These are phyloP conservation scores for Aureobasidium mangrovei DNA, from an alignment of 2,329 filamentous ascomycete species.

Conservation along the genomic window DNA sequence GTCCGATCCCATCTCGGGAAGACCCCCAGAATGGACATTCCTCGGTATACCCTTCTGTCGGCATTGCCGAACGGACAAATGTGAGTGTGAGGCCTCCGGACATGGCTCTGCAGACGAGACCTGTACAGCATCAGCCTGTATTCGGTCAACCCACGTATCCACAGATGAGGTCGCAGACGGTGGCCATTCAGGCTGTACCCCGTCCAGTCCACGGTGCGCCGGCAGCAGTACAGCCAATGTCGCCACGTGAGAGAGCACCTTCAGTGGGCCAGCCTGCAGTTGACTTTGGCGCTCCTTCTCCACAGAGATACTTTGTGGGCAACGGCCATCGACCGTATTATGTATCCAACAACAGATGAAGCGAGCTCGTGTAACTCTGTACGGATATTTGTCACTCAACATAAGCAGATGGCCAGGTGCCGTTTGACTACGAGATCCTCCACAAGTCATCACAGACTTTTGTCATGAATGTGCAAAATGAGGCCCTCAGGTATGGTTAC, in stretches of 20 bases:
- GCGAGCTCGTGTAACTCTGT: no score
- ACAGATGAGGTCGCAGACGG: constrained; percentile 9
- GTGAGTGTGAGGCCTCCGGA: background rate
- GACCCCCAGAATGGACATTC: background rate
- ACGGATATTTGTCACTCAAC: no score
- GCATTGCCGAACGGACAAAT: background rate
- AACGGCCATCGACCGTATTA: constrained; percentile 1
- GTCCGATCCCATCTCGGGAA: background rate
- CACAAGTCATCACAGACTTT: no score
- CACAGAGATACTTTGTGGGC: constrained; percentile 5
- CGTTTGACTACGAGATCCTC: no score
- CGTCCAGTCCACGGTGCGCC: constrained; percentile 26
- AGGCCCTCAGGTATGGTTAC: no score
- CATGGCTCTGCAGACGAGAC: background rate
- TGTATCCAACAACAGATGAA: background rate
- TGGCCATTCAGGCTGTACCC: background rate
- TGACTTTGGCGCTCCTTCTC: constrained; percentile 11
- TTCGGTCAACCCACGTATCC: constrained; percentile 12
- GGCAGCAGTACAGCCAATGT: constrained; percentile 26
- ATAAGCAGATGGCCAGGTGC: no score
- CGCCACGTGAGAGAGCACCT: constrained; percentile 25
- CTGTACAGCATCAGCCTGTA: constrained; percentile 4
- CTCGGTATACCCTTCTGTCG: background rate
- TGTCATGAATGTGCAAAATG: no score
- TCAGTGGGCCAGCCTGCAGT: constrained; percentile 23